phyloP scores from a whole-genome alignment of 371 early-diverging fungal genomes.

The Haplosporangium sp. region DNA sequence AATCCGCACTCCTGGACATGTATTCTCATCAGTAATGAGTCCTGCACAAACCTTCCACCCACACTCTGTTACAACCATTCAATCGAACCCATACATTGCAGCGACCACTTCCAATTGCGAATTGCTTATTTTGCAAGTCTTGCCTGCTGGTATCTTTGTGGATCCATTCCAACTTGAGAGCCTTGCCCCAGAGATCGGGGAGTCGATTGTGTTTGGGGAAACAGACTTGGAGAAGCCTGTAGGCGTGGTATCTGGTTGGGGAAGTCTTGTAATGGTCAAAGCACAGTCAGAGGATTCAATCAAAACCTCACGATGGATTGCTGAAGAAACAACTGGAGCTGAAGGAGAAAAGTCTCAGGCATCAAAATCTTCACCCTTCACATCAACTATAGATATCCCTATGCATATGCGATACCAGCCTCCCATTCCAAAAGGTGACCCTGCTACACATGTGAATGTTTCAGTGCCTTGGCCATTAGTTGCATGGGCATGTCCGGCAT shows the following conservation, averaged over 20 bases:
- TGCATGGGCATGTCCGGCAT: conserved; percentile 36
- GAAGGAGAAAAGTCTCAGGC: neutral
- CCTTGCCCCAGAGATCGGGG: conserved; percentile 48
- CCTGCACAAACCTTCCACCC: conserved; percentile 51
- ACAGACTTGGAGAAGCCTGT: conserved; percentile 55
- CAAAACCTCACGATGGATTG: conserved; percentile 43
- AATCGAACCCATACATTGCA: conserved; percentile 35
- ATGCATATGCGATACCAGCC: conserved; percentile 57
- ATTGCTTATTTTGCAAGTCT: conserved; percentile 37
- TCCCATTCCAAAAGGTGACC: conserved; percentile 24
- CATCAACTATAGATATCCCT: conserved; percentile 41
- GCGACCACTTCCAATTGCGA: conserved; percentile 38
- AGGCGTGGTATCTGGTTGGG: conserved; percentile 52
- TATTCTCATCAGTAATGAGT: conserved; percentile 40
- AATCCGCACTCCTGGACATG: conserved; percentile 33
- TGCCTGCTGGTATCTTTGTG: conserved; percentile 48
- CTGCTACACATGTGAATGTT: conserved; percentile 36
- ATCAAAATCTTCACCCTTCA: neutral
- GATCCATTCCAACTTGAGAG: conserved; percentile 53
- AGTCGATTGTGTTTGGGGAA: conserved; percentile 42
- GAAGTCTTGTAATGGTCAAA: conserved; percentile 50
- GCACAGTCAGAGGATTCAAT: conserved; percentile 36
- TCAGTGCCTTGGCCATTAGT: conserved; percentile 47
- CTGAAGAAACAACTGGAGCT: conserved; percentile 6
- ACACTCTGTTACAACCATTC: conserved; percentile 49